These are phyloP conservation scores for Macrophomina phaseolina DNA, from an alignment of 2,329 filamentous ascomycete genomes.

Conservation along the genomic window DNA sequence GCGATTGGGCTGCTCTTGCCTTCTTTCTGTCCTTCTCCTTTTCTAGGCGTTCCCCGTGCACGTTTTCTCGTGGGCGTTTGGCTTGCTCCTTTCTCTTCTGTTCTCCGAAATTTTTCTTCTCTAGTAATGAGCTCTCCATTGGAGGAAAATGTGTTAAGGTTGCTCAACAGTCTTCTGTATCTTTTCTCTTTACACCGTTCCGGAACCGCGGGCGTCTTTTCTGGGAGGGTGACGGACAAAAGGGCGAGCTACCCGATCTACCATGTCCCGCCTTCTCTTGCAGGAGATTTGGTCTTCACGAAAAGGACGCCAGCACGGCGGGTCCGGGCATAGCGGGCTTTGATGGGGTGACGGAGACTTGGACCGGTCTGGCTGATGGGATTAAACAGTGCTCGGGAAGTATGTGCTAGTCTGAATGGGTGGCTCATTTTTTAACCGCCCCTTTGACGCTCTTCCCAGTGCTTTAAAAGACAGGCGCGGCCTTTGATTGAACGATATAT, in stretches of 20 bases:
- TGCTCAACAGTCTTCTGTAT: slow-evolving; percentile 2
- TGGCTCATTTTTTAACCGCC: not conserved
- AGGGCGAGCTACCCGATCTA: not conserved
- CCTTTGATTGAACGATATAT: slow-evolving; percentile 22
- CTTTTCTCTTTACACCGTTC: not conserved
- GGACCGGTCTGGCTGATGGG: slow-evolving; percentile 4
- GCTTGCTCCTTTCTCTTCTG: not conserved
- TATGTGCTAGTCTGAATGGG: not conserved
- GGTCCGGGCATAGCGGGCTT: slow-evolving; percentile 23
- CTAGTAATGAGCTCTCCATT: slow-evolving; percentile 21
- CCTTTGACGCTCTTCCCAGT: slow-evolving; percentile 20
- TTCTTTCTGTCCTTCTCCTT: slow-evolving; percentile 10
- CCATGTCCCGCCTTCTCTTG: not conserved
- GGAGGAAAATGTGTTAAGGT: slow-evolving; percentile 13
- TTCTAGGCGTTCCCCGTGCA: slow-evolving; percentile 5
- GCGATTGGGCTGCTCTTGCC: slow-evolving; percentile 13
- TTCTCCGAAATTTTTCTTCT: slow-evolving; percentile 16
- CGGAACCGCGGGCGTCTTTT: not conserved
- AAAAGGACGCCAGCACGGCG: slow-evolving; percentile 25
- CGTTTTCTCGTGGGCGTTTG: slow-evolving; percentile 18
- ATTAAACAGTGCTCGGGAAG: not conserved
- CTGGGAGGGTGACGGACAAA: not conserved
- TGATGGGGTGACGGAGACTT: not conserved
- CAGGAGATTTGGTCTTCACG: not conserved
- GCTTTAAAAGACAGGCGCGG: not conserved